Conservation (phyloP, 2,329 filamentous ascomycete genomes). For the Colletotrichum sp. region DNA sequence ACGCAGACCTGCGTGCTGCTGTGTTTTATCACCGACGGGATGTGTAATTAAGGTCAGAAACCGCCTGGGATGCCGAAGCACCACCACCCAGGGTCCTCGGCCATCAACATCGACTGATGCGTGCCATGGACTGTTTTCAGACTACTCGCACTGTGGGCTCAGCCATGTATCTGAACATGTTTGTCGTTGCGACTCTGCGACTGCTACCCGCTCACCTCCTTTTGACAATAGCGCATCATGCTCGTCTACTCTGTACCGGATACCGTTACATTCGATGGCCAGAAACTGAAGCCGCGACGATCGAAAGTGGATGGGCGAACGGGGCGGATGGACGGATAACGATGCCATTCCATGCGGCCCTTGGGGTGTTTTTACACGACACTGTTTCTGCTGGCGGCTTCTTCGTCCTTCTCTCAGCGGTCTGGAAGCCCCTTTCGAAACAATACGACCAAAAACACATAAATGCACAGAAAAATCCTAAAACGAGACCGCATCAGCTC, state of each 20-base stretch:
- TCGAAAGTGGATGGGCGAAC: slow-evolving; percentile 2
- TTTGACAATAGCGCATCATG: background rate
- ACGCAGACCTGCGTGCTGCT: background rate
- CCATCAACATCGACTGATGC: background rate
- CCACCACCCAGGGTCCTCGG: background rate
- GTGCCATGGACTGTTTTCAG: background rate
- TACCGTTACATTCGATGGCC: slow-evolving; percentile 15
- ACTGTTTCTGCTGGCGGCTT: background rate
- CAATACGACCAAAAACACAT: background rate
- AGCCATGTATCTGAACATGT: background rate
- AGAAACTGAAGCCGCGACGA: slow-evolving; percentile 6
- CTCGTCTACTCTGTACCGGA: background rate
- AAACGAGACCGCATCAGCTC: background rate
- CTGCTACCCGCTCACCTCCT: background rate
- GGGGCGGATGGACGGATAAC: background rate
- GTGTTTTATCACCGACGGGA: background rate
- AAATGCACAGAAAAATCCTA: background rate
- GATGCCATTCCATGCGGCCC: background rate
- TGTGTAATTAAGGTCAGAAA: slow-evolving; percentile 6
- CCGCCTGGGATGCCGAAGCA: background rate
- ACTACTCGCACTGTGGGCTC: background rate
- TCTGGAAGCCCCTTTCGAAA: background rate
- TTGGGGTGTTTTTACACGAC: background rate
- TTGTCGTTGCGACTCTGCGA: background rate
- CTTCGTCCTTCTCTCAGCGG: background rate